Evolutionary conservation across 2,329 filamentous ascomycete genomes (phyloP).

Genomic region (Aspergillus puulaauensis): DNA sequence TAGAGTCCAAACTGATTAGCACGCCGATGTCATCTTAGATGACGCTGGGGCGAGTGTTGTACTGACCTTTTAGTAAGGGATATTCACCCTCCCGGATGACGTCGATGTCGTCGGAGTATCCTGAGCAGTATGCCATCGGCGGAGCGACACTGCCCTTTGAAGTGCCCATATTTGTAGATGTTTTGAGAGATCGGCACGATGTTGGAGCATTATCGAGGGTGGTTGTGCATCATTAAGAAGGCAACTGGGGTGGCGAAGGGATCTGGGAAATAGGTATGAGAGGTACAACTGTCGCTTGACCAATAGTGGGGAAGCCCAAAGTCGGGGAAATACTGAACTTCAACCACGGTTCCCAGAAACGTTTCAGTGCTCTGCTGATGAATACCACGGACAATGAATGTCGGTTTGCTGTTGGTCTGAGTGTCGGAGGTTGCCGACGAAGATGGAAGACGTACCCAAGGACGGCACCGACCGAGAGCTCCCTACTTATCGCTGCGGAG

Average conservation of each 20-base stretch:
- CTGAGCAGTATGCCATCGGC: conserved; percentile 21
- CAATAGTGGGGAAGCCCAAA: conserved; percentile 11
- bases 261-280: not conserved
- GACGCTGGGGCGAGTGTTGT: not conserved
- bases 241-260: conserved; percentile 1
- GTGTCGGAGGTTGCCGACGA: conserved; percentile 12
- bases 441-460: not conserved
- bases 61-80: conserved; percentile 42
- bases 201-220: not conserved
- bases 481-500: too few relatives aligned
- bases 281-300: conserved; percentile 4
- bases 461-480: conserved; percentile 9
- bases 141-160: not conserved
- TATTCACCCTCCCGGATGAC: conserved; percentile 49
- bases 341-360: not conserved
- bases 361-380: not conserved
- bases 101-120: conserved; percentile 48
- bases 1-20: not conserved
- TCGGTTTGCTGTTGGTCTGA: not conserved
- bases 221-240: conserved; percentile 4
- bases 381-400: not conserved
- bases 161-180: not conserved
- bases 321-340: conserved; percentile 3
- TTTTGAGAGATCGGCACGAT: not conserved
- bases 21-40: not conserved